A percentile compares a stretch with the other conserved stretches of the same genome.
These are phyloP conservation scores for Xylaria sp. DNA, from an alignment of 2,329 filamentous ascomycete species.

Conservation along the genomic window DNA sequence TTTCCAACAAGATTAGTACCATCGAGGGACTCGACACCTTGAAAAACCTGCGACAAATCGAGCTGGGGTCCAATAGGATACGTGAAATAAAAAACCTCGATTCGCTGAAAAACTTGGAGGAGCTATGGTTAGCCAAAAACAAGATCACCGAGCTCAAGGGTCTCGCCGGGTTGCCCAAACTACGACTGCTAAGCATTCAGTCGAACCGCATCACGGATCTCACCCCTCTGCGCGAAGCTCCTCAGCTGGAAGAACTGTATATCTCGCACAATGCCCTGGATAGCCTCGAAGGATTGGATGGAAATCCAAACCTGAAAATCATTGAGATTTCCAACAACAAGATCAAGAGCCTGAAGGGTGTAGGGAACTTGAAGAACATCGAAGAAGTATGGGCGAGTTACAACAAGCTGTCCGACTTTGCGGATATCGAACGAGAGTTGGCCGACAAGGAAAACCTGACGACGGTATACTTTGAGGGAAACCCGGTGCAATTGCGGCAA, in stretches of 20 bases:
- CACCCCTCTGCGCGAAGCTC: constrained; percentile 71
- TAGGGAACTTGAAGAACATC: constrained; percentile 69
- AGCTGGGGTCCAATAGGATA: constrained; percentile 91
- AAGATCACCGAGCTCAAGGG: constrained; percentile 86
- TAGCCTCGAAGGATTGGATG: constrained; percentile 72
- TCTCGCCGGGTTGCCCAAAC: constrained; percentile 72
- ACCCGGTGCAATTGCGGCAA: constrained; percentile 77
- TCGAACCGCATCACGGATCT: constrained; percentile 88
- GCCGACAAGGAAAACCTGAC: constrained; percentile 76
- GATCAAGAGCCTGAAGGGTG: constrained; percentile 72
- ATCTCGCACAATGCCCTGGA: constrained; percentile 92
- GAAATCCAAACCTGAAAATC: constrained; percentile 68
- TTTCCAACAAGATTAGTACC: constrained; percentile 88
- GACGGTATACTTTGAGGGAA: constrained; percentile 96
- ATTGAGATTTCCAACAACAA: constrained; percentile 91
- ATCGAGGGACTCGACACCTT: constrained; percentile 85
- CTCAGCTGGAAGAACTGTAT: constrained; percentile 87
- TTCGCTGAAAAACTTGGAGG: constrained; percentile 73
- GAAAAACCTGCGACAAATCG: constrained; percentile 76
- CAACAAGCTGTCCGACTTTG: constrained; percentile 79
- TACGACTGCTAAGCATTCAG: constrained; percentile 90
- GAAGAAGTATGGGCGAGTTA: constrained; percentile 96
- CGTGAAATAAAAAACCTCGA: constrained; percentile 86
- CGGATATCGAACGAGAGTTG: constrained; percentile 78
- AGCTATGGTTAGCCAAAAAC: constrained; percentile 95